Conservation (phyloP, 2,329 filamentous ascomycete species). For the Shiraia bambusicola region DNA sequence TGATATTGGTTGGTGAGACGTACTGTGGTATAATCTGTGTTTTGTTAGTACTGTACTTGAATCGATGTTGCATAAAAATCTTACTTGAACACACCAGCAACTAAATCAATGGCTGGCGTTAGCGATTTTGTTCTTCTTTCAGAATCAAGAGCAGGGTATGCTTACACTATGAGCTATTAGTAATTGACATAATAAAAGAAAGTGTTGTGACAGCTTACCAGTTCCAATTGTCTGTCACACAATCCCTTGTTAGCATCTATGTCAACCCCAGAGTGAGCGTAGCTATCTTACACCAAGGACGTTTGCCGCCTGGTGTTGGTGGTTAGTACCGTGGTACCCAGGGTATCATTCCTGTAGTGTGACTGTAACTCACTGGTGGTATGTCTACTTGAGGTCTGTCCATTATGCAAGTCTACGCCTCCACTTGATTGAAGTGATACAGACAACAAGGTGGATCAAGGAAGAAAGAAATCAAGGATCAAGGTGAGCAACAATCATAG, state of each 20-base stretch:
- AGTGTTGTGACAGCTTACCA: conserved; percentile 20
- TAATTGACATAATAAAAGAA: conserved; percentile 12
- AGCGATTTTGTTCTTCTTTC: conserved; percentile 13
- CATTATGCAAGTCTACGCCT: conserved; percentile 12
- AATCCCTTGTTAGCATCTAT: conserved; percentile 14
- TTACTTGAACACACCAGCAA: conserved; percentile 48
- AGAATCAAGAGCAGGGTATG: neutral
- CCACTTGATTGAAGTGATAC: too few relatives aligned
- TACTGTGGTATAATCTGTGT: conserved; percentile 40
- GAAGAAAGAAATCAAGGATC: neutral
- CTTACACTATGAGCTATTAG: conserved; percentile 23
- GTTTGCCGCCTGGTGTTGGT: conserved; percentile 38
- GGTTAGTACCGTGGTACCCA: conserved; percentile 26
- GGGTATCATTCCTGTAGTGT: neutral
- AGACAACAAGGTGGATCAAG: neutral
- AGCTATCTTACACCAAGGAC: conserved; percentile 40
- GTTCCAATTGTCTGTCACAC: conserved; percentile 41
- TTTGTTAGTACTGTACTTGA: conserved; percentile 16
- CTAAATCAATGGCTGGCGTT: conserved; percentile 24
- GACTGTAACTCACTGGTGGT: conserved; percentile 30
- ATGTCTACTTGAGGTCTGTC: conserved; percentile 39
- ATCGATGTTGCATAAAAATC: neutral
- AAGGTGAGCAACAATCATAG: neutral
- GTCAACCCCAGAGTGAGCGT: conserved; percentile 2
- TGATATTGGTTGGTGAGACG: conserved; percentile 15